Evolutionary conservation across 257 asterid species (phyloP).

Genomic region (Coffea canephora): DNA sequence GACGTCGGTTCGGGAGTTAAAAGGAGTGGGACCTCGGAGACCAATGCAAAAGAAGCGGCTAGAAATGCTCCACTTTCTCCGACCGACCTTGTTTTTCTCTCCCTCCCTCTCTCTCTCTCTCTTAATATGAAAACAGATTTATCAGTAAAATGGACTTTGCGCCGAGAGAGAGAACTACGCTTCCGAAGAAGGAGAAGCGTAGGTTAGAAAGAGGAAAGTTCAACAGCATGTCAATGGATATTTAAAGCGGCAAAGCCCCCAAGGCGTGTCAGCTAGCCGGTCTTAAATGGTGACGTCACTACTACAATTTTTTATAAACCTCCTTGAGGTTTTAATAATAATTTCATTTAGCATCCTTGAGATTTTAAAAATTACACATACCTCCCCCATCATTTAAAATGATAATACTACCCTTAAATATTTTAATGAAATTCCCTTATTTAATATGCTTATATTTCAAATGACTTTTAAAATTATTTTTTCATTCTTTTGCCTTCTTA

Average conservation of each 20-base stretch:
- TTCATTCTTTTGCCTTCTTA: too few species aligned
- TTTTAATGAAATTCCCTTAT: too few species aligned
- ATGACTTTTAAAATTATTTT: too few species aligned
- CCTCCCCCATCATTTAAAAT: too few species aligned
- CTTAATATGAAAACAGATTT: background rate
- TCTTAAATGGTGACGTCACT: background rate
- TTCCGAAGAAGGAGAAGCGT: constrained; percentile 22
- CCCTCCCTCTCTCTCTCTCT: background rate
- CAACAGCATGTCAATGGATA: background rate
- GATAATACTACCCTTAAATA: too few species aligned
- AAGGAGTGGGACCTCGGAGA: constrained; percentile 7
- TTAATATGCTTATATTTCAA: too few species aligned
- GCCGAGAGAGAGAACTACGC: constrained; percentile 14
- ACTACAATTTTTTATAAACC: background rate
- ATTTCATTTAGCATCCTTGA: too few species aligned
- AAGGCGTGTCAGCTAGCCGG: too few species aligned
- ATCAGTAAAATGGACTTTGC: background rate
- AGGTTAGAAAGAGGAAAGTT: constrained; percentile 1
- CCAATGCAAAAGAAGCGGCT: constrained; percentile 21
- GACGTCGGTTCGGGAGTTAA: constrained; percentile 5
- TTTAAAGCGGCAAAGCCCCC: background rate
- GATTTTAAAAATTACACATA: too few species aligned
- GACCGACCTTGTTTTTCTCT: constrained; percentile 7
- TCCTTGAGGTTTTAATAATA: background rate
- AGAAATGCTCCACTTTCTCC: constrained; percentile 12